phyloP scores from a whole-genome alignment of 73 alveolate genomes.

The Tetrahymena borealis region DNA sequence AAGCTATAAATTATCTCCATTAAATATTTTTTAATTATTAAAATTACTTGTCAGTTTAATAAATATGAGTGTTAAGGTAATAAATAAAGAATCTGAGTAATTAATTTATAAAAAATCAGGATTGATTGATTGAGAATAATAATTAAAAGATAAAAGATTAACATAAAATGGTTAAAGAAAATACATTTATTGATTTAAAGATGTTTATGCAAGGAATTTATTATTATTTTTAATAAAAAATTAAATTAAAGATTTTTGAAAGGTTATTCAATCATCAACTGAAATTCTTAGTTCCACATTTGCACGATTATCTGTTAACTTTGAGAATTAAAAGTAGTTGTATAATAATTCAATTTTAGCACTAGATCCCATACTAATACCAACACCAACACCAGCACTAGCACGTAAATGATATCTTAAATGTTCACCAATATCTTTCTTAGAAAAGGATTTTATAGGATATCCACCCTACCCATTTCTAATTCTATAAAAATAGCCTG shows the following conservation, averaged over 20 bases:
- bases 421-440: background rate
- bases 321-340: background rate
- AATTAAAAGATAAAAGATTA: no score
- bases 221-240: background rate
- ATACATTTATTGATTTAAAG: background rate
- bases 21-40: no score
- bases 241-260: background rate
- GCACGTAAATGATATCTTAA: background rate
- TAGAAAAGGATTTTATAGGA: background rate
- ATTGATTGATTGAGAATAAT: no score
- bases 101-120: no score
- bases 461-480: background rate
- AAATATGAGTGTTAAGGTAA: no score
- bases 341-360: background rate
- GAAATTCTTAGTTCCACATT: background rate
- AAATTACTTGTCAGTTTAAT: no score
- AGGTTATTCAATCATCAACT: background rate
- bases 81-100: no score
- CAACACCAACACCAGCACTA: background rate
- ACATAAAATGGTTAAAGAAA: no score
- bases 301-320: background rate
- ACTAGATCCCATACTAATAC: background rate
- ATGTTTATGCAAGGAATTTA: no score
- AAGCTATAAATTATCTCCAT: no score
- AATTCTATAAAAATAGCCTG: background rate